phyloP scores from a whole-genome alignment of 169 alveolate species.

The Ichthyophthirius multifiliis region DNA sequence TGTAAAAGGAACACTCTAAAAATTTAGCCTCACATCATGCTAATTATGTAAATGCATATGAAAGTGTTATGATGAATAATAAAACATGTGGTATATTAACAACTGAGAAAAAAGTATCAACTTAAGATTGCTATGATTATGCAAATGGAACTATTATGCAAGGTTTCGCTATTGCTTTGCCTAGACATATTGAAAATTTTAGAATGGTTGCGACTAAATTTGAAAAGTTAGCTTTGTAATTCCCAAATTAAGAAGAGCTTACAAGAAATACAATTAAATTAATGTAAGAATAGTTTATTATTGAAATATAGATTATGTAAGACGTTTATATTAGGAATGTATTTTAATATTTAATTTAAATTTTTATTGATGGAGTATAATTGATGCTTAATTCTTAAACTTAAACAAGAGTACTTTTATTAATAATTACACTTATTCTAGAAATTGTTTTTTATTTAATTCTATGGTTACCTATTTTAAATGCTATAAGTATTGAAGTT shows the following conservation, averaged over 20 bases:
- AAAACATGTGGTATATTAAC: not conserved
- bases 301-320: slow-evolving; percentile 1
- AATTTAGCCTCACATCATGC: not conserved
- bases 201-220: not conserved
- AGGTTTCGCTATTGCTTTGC: not conserved
- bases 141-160: not conserved
- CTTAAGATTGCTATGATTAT: not conserved
- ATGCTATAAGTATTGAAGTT: not conserved
- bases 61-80: not conserved
- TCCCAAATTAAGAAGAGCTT: not conserved
- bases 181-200: slow-evolving; percentile 18
- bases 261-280: not conserved
- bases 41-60: not conserved
- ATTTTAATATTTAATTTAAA: not conserved
- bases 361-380: not conserved
- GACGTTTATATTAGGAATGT: not conserved
- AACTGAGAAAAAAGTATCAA: not conserved
- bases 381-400: not conserved
- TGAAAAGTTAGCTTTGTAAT: not conserved
- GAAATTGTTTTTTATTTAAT: not conserved
- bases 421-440: not conserved
- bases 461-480: slow-evolving; percentile 11
- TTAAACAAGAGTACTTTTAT: not conserved
- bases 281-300: not conserved
- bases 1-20: not conserved